These are phyloP conservation scores for Tolypocladium nubicola DNA, from an alignment of 2,329 filamentous ascomycete genomes.

Conservation along the genomic window DNA sequence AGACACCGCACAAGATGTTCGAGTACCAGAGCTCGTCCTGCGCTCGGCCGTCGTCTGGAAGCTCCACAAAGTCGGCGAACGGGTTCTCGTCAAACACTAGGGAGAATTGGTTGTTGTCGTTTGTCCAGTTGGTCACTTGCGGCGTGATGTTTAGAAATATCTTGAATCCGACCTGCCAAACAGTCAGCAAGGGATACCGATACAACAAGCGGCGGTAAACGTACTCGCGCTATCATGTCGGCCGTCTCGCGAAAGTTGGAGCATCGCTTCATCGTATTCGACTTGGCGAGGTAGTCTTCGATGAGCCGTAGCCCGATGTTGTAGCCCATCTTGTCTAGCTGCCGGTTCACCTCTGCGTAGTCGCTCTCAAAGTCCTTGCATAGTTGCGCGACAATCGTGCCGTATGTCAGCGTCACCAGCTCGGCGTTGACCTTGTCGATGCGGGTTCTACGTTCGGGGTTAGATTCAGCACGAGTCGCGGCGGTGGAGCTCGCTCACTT, in stretches of 20 bases:
- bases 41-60: conserved; percentile 88
- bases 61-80: conserved; percentile 90
- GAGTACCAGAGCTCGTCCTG: conserved; percentile 98
- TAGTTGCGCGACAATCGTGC: conserved; percentile 90
- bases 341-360: conserved; percentile 92
- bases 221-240: conserved; percentile 88
- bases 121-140: conserved; percentile 88
- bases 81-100: conserved; percentile 96
- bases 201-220: background rate
- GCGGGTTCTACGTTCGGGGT: conserved; percentile 55
- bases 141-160: conserved; percentile 97
- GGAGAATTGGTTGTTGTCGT: conserved; percentile 92
- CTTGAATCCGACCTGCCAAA: conserved; percentile 80
- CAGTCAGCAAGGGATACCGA: conserved; percentile 7
- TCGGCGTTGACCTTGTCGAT: conserved; percentile 98
- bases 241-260: conserved; percentile 91
- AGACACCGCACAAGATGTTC: conserved; percentile 88
- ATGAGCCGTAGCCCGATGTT: conserved; percentile 94
- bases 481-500: conserved; percentile 54
- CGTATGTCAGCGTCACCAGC: conserved; percentile 93
- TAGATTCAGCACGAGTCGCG: conserved; percentile 12
- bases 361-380: conserved; percentile 94
- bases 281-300: conserved; percentile 95
- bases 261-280: conserved; percentile 79
- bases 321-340: conserved; percentile 98